Base-by-base conservation (phyloP, 2,329 filamentous ascomycete species). In the Thielaviopsis euricoi region DNA sequence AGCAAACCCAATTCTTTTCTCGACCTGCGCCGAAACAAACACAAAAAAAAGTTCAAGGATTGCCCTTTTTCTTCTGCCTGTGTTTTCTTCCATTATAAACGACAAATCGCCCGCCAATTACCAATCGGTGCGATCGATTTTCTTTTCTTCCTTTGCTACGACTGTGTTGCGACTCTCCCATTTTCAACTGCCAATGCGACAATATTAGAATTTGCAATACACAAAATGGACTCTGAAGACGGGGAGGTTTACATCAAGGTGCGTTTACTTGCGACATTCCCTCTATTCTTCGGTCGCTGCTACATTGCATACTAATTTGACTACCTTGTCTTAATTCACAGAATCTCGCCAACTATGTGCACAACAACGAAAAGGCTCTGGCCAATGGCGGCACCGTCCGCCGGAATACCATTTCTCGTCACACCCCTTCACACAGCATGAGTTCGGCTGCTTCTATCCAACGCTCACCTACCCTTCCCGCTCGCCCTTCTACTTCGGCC, bases 281-380 rank as follows among this genome's bases (percentile, higher is more conserved):
- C n/a, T n/a, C n/a, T n/a, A n/a, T n/a, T n/a, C n/a, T n/a, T n/a
- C n/a, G n/a, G n/a, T n/a, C n/a, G n/a, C n/a, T n/a, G 52, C 55
- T 54, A 55, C 54, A 23, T 50, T 19, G 9, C 6, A 12, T 33
- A 22, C 15, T 37, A 3, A 10, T 6, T 19, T 50, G 43, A 12
- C 43, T 29, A 52, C 40, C 52, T 13, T 40, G 21, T 26, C 56
- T 59, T 61, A 56, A 52, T 23, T n/a, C n/a, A 74, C 70, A 96
- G 91, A 93, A 95, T 78, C 80, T 98, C 69, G 90, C 91, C 68
- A 85, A 85, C 73, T 97, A 95, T 73, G 89, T 98, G 72, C 89
- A 90, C 62, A 95, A 89, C 58, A 89, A 98, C 75, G 93, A 98
- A 73, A 95, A 95, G 74, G 91, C 90, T 43, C 81, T 98, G 62